Conservation (phyloP, 345 rosid genomes). For the Salix viminalis region DNA sequence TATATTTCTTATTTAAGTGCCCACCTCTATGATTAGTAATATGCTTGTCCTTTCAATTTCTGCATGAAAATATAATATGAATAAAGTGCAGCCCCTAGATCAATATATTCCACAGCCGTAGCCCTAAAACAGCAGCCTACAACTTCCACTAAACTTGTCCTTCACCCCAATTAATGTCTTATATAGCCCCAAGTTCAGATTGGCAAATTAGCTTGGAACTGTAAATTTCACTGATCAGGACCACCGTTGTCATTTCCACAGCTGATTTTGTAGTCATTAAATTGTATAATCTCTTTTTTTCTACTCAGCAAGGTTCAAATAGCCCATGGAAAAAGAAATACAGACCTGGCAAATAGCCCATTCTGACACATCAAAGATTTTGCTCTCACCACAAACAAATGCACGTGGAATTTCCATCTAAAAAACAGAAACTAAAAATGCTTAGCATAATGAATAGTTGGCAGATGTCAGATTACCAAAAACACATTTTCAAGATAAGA, state of each 20-base stretch:
- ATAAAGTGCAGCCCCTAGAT: not conserved
- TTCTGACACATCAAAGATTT: conserved; percentile 96
- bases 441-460: conserved; percentile 10
- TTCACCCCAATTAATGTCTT: not conserved
- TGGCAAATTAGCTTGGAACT: not conserved
- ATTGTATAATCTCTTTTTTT: not conserved
- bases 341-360: conserved; percentile 99
- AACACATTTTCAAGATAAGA: not conserved
- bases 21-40: not conserved
- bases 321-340: not conserved
- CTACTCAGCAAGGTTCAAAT: not conserved
- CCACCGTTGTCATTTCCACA: too few relatives aligned
- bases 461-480: not conserved
- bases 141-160: not conserved
- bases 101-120: not conserved
- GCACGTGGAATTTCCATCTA: conserved; percentile 97
- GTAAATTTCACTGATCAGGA: not conserved
- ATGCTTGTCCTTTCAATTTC: not conserved
- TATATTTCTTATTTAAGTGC: not conserved
- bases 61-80: not conserved
- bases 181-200: not conserved
- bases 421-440: conserved; percentile 17
- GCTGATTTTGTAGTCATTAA: not conserved
- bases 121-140: not conserved
- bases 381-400: conserved; percentile 98